These are phyloP conservation scores for Mitragyna speciosa DNA, from an alignment of 257 asterid species.

Conservation along the genomic window DNA sequence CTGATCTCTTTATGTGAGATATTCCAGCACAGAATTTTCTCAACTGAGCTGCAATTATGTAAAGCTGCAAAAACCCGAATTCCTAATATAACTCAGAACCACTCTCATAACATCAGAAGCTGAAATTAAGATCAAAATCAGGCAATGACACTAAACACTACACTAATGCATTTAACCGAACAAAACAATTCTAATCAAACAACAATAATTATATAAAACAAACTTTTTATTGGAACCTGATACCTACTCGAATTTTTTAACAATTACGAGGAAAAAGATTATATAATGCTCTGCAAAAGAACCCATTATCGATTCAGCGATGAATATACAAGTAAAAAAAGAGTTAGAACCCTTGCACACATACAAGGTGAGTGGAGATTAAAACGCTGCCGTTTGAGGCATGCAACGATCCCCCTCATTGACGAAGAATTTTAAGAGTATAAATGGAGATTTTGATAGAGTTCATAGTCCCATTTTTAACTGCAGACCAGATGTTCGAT, in stretches of 20 bases:
- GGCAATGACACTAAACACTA: no score
- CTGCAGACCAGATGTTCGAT: background rate
- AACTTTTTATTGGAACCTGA: no score
- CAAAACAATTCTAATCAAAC: no score
- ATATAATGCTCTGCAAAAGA: no score
- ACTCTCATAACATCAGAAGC: background rate
- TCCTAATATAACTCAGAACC: background rate
- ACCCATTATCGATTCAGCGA: no score
- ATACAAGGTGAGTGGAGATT: conserved; percentile 2
- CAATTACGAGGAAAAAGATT: no score
- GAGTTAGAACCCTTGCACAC: background rate
- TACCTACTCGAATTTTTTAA: no score
- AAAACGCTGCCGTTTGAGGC: conserved; percentile 7
- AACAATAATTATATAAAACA: no score
- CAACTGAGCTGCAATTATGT: background rate
- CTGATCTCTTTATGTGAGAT: background rate
- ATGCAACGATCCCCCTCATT: conserved; percentile 18
- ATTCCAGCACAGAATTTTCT: conserved; percentile 8
- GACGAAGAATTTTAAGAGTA: background rate
- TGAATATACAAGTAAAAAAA: background rate
- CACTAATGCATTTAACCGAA: no score
- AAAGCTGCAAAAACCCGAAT: conserved; percentile 9
- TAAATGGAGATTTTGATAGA: background rate
- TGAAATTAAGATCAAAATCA: background rate
- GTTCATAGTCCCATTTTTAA: background rate